phyloP scores from a whole-genome alignment of 1,139 yeast genomes.

The Suhomyces bolitotheri region DNA sequence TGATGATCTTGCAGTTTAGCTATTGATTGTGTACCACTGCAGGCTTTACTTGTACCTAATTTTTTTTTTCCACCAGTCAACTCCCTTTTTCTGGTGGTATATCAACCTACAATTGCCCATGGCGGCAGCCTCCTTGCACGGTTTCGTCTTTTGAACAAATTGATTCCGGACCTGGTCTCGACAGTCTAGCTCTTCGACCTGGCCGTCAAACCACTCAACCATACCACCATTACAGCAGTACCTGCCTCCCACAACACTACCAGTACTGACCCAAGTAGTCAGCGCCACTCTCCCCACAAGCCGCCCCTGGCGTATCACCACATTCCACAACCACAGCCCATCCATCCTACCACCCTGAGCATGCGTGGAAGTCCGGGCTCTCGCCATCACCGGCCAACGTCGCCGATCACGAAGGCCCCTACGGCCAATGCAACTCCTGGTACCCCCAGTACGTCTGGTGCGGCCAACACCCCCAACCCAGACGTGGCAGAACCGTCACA shows the following conservation, averaged over 20 bases:
- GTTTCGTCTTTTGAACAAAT: too few species aligned
- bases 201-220: neutral
- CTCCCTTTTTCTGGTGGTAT: too few species aligned
- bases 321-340: neutral
- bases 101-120: neutral
- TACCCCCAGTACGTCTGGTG: neutral
- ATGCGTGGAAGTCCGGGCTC: too few species aligned
- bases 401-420: too few species aligned
- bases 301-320: conserved; percentile 1
- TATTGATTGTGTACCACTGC: too few species aligned
- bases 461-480: neutral
- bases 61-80: neutral
- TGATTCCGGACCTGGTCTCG: too few species aligned
- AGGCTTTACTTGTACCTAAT: neutral
- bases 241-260: too few species aligned
- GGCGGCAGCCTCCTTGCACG: too few species aligned
- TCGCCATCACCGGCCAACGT: too few species aligned
- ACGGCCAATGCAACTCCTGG: neutral
- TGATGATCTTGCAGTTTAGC: neutral
- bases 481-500: too few species aligned
- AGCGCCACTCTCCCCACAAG: neutral
- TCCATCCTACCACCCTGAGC: conserved; percentile 1
- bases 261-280: too few species aligned
- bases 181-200: too few species aligned
- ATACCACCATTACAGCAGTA: neutral